Base-by-base conservation (phyloP, 345 rosid genomes). In the Aquilaria yunnanensis region DNA sequence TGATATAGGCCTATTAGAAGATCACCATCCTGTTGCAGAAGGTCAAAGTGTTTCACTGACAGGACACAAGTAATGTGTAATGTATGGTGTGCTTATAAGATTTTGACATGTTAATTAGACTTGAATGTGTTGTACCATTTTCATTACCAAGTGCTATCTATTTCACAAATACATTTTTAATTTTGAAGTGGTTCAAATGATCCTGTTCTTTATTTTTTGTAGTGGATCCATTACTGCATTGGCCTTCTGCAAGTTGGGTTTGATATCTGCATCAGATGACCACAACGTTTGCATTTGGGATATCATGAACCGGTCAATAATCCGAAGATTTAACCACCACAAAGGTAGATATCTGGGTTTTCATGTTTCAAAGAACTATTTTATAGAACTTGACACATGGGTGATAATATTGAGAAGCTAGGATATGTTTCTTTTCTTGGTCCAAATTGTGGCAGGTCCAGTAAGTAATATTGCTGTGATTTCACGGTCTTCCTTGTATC, bases 51-150 rank as follows among this genome's bases (percentile, higher is more conserved):
- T 58, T 10, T 62, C 61, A 62, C 82, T 77, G 23, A 61, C 73
- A 72, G 87, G 77, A 79, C 87, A 82, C 82, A 82, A 77, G 87
- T 82, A 79, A 79, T 73, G 80, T 73, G 73, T 79, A 79, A 72
- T 67, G 72, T 73, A 66, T 74, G 86, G 67, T 9, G 8, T 64
- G 70, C 72, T 57, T 70, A 43, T 71, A 62, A 23, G 23, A 23
- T 23, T 23, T 23, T 23, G 23, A 23, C 23, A 23, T 23, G 23
- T 23, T 23, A 23, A 23, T 23, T 23, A 23, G 23, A 23, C 23
- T 23, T 23, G 23, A 23, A 23, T 23, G 23, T 23, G 23, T 23
- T 23, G 23, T 23, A 23, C 23, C 23, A 0, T 23, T 23, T 23
- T 23, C 23, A 23, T 23, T 23, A 23, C 23, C 23, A 23, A 23